These are phyloP conservation scores for Xylariaceae sp. DNA, from an alignment of 2,329 filamentous ascomycete genomes.

Conservation along the genomic window DNA sequence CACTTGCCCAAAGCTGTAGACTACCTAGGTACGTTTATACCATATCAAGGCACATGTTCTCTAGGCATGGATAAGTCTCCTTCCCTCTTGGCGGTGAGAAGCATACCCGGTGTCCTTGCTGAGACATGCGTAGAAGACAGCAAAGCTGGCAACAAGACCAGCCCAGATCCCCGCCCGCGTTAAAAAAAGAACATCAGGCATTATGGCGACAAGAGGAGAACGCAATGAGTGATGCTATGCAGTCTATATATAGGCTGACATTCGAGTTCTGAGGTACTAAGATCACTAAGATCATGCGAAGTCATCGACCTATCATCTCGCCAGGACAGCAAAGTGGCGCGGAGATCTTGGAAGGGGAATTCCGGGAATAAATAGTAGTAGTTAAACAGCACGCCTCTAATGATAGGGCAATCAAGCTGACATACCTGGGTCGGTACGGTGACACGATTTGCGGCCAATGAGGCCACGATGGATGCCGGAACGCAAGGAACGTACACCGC, in stretches of 20 bases:
- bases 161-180: constrained; percentile 18
- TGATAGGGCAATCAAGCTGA: constrained; percentile 17
- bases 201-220: constrained; percentile 9
- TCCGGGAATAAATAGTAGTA: constrained; percentile 21
- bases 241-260: neutral
- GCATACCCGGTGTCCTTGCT: constrained; percentile 23
- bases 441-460: constrained; percentile 17
- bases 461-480: constrained; percentile 12
- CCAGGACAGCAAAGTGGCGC: neutral
- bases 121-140: constrained; percentile 17
- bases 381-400: constrained; percentile 4
- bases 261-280: constrained; percentile 1
- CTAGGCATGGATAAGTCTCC: constrained; percentile 9
- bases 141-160: constrained; percentile 19
- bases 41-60: neutral
- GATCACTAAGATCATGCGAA: neutral
- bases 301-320: constrained; percentile 4
- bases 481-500: constrained; percentile 8
- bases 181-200: constrained; percentile 17
- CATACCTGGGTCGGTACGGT: constrained; percentile 26
- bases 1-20: constrained; percentile 14
- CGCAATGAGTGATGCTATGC: constrained; percentile 6
- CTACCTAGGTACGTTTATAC: neutral
- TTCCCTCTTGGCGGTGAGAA: constrained; percentile 7
- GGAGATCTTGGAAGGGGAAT: constrained; percentile 13